phyloP scores from a whole-genome alignment of 2,329 filamentous ascomycete species.

The Penicillium sp. region DNA sequence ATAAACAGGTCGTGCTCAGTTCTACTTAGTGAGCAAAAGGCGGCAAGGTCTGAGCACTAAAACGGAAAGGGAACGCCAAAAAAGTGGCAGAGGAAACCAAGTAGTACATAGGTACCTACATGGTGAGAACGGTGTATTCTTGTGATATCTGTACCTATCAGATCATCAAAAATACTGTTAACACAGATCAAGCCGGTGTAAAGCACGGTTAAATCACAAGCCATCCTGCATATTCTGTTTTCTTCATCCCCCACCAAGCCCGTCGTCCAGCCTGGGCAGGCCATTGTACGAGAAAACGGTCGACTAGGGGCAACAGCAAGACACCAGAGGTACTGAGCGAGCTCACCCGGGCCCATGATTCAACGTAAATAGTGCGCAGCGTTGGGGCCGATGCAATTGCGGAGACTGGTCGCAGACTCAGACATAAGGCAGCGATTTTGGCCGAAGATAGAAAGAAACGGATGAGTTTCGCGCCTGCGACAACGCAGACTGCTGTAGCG shows the following conservation, averaged over 20 bases:
- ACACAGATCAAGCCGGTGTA: neutral
- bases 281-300: constrained; percentile 83
- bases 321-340: constrained; percentile 81
- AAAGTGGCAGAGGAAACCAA: too few species aligned
- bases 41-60: too few species aligned
- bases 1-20: too few species aligned
- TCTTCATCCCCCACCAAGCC: constrained; percentile 40
- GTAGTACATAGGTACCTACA: neutral
- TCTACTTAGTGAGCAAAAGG: too few species aligned
- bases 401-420: constrained; percentile 8
- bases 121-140: neutral
- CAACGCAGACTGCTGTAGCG: constrained; percentile 77
- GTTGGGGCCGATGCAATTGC: constrained; percentile 1
- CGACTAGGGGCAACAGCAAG: constrained; percentile 68
- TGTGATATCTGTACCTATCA: neutral
- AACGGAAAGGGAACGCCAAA: too few species aligned
- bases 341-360: constrained; percentile 86
- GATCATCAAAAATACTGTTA: neutral
- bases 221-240: constrained; percentile 40
- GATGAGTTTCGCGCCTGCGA: constrained; percentile 57
- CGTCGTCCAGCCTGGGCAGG: constrained; percentile 54
- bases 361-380: constrained; percentile 78
- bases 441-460: constrained; percentile 48
- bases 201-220: constrained; percentile 35
- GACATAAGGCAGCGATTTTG: constrained; percentile 2